Percentiles rank a stretch among this genome's conserved stretches.
These are phyloP conservation scores for Alternaria hordeiaustralica DNA, from an alignment of 2,329 filamentous ascomycete species.

Conservation along the genomic window DNA sequence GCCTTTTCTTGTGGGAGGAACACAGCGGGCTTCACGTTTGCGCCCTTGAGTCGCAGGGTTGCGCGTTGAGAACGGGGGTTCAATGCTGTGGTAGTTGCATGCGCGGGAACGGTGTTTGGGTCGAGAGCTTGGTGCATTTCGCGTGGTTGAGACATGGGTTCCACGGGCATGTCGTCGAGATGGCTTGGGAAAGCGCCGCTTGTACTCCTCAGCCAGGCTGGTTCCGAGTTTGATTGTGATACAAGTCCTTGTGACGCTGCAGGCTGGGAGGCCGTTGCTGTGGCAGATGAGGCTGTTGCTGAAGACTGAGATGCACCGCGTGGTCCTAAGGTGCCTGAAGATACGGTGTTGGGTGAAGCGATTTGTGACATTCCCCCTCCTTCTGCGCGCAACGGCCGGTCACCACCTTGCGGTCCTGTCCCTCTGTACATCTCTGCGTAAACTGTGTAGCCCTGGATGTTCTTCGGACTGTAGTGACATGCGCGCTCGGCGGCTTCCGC, in stretches of 20 bases:
- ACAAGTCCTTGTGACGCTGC: slow-evolving; percentile 12
- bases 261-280: slow-evolving; percentile 41
- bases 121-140: slow-evolving; percentile 45
- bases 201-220: slow-evolving; percentile 20
- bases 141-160: slow-evolving; percentile 3
- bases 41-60: slow-evolving; percentile 39
- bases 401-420: slow-evolving; percentile 51
- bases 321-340: slow-evolving; percentile 40
- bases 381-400: slow-evolving; percentile 52
- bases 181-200: slow-evolving; percentile 36
- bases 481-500: slow-evolving; percentile 57
- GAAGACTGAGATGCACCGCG: slow-evolving; percentile 38
- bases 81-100: slow-evolving; percentile 29
- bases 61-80: slow-evolving; percentile 27
- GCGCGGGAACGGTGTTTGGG: slow-evolving; percentile 16
- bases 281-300: slow-evolving; percentile 51
- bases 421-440: slow-evolving; percentile 57
- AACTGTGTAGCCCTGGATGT: slow-evolving; percentile 55
- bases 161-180: slow-evolving; percentile 19
- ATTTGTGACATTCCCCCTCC: slow-evolving; percentile 34
- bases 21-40: slow-evolving; percentile 47
- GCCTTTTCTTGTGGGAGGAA: slow-evolving; percentile 55
- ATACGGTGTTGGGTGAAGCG: slow-evolving; percentile 45
- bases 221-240: slow-evolving; percentile 31
- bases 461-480: slow-evolving; percentile 55